Conservation (phyloP, 192 early-diverging fungal genomes). For the Geosiphon pyriformis region DNA sequence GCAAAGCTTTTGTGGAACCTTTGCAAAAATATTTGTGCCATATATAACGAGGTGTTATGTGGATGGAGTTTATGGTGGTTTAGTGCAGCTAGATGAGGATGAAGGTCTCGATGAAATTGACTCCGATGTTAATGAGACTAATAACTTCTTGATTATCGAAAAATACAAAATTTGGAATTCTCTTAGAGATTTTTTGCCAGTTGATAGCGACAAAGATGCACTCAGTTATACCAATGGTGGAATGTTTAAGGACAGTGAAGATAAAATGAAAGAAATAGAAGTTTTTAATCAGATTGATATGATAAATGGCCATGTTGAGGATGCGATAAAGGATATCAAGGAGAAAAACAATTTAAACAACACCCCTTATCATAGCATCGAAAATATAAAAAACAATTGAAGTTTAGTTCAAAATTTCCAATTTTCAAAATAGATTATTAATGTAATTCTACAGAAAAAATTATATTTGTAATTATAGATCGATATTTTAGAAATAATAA, state of each 20-base stretch:
- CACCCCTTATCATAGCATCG: no score
- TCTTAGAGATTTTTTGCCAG: conserved; percentile 18
- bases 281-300: no score
- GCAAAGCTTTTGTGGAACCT: conserved; percentile 18
- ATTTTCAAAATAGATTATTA: no score
- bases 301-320: no score
- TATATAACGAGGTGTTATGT: conserved; percentile 33
- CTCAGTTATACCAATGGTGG: background rate
- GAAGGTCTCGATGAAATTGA: background rate
- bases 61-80: conserved; percentile 41
- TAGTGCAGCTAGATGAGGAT: conserved; percentile 3
- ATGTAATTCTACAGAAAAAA: no score
- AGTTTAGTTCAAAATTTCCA: no score
- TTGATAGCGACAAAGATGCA: background rate
- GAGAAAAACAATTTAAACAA: no score
- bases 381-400: no score
- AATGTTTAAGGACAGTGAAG: background rate
- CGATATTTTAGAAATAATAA: no score
- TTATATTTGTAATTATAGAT: no score
- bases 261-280: no score
- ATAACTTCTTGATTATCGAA: conserved; percentile 3
- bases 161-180: conserved; percentile 7
- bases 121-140: background rate
- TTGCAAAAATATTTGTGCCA: conserved; percentile 21
- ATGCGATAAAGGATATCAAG: no score